Conservation (phyloP, 805 yeast species). For the Myxozyma vanderwaltii region DNA sequence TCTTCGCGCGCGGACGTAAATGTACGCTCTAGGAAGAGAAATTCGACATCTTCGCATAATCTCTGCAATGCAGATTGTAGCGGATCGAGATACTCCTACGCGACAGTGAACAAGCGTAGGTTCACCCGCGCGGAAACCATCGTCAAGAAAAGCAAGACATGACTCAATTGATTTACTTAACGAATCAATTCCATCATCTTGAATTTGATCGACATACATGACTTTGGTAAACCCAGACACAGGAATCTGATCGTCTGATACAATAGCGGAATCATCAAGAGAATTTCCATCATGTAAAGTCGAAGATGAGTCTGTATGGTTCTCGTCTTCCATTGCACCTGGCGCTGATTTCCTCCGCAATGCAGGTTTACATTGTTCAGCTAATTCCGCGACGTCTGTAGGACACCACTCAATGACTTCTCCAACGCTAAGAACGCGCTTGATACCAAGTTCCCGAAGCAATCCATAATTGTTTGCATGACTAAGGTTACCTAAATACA, state of each 20-base stretch:
- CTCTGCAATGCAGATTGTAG: slow-evolving; percentile 94
- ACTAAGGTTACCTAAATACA: slow-evolving; percentile 78
- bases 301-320: background rate
- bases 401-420: slow-evolving; percentile 48
- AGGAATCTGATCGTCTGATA: slow-evolving; percentile 2
- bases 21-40: slow-evolving; percentile 74
- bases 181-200: slow-evolving; percentile 90
- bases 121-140: slow-evolving; percentile 49
- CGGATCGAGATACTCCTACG: slow-evolving; percentile 93
- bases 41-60: slow-evolving; percentile 76
- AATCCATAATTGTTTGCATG: slow-evolving; percentile 78
- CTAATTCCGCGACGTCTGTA: slow-evolving; percentile 8
- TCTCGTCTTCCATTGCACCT: background rate
- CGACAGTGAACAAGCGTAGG: slow-evolving; percentile 83
- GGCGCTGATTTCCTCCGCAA: slow-evolving; percentile 10
- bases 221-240: slow-evolving; percentile 48
- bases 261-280: background rate
- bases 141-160: slow-evolving; percentile 61
- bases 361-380: background rate
- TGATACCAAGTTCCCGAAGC: slow-evolving; percentile 65
- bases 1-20: slow-evolving; percentile 85
- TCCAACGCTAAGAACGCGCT: slow-evolving; percentile 81
- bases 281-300: background rate
- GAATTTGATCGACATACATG: slow-evolving; percentile 69
- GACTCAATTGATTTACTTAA: slow-evolving; percentile 61